Percentiles rank a stretch among this genome's conserved stretches.
Conservation (phyloP, 768 basidiomycete species). For the Collybia sp. region DNA sequence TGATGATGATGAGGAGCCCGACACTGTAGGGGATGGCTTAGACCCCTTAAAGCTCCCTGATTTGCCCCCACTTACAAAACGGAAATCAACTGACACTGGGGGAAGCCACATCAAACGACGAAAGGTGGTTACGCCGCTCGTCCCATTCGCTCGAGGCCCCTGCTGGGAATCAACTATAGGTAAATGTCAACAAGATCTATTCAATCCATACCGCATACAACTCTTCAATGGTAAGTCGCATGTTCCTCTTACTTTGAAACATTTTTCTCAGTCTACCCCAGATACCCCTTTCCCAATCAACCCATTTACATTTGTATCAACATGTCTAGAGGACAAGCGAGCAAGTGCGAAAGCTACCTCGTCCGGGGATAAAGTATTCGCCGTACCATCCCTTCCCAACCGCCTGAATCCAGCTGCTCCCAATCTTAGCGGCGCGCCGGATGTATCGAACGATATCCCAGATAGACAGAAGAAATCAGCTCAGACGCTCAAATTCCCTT, state of each 20-base stretch:
- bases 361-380: conserved; percentile 30
- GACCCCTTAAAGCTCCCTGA: conserved; percentile 30
- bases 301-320: conserved; percentile 72
- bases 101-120: conserved; percentile 60
- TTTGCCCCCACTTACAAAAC: conserved; percentile 38
- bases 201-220: conserved; percentile 72
- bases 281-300: conserved; percentile 72
- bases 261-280: conserved; percentile 18
- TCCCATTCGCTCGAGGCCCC: conserved; percentile 81
- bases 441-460: conserved; percentile 10
- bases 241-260: neutral
- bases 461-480: conserved; percentile 23
- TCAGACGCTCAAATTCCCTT: conserved; percentile 46
- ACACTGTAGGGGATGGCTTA: conserved; percentile 34
- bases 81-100: conserved; percentile 57
- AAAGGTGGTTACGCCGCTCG: conserved; percentile 71
- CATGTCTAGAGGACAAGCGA: conserved; percentile 31
- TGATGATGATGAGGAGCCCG: conserved; percentile 62
- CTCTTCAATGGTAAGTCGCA: conserved; percentile 72
- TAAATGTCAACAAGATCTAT: conserved; percentile 60
- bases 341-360: conserved; percentile 18
- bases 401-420: conserved; percentile 19
- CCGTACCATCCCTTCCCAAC: conserved; percentile 41
- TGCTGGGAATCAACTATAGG: conserved; percentile 73
- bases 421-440: conserved; percentile 4